Base-by-base conservation (phyloP, 2,329 filamentous ascomycete genomes). In the Scedosporium dehoogii region DNA sequence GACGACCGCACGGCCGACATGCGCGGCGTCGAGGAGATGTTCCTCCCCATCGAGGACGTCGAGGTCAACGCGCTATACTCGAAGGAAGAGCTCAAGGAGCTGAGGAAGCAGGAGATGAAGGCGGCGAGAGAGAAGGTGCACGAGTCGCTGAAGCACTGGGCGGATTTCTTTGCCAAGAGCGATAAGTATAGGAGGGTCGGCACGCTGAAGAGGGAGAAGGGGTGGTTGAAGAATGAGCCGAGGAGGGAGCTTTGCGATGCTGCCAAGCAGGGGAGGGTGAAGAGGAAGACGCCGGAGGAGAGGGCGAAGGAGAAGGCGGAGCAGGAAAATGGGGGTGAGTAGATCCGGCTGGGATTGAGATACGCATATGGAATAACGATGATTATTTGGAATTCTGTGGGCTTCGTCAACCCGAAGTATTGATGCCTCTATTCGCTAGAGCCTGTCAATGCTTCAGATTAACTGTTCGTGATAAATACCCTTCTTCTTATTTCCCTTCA, bases 21-120 rank as follows among this genome's bases (percentile, higher is more conserved):
- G 73, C 84, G 90, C 65, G 94, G 94, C 56, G 88, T 91, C 4
- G 94, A 97, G 76, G 83, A 87, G 66, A 94, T 96, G 84, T 97
- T 85, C 75, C 72, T 93, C 7, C 85, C 85, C 1, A 68, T 85
- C 41, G 85, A 88, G 71, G 80, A 87, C 69, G 78, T 81, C 0
- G 78, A 79, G 62, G 81, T 89, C 27, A 89, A 92, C 72, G 69
- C 71, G 42, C 74, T 82, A 69, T 87, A 79, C 75, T 76, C 75
- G 42, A 76, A 82, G 18, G 79, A 78, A 14, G 80, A 86, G 70
- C 74, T 88, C 65, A 76, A 73, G 63, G 72, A 66, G 42, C 63
- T 85, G 62, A 82, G 84, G 65, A 82, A 83, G 68, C 74, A 81
- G 71, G 93, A 96, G 77, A 68, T 81, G 59, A 78, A 80, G 60